Evolutionary conservation across 2,329 filamentous ascomycete genomes (phyloP), one percentile per base, ranked within the genome.

Genomic region (Blastomyces parvus): DNA sequence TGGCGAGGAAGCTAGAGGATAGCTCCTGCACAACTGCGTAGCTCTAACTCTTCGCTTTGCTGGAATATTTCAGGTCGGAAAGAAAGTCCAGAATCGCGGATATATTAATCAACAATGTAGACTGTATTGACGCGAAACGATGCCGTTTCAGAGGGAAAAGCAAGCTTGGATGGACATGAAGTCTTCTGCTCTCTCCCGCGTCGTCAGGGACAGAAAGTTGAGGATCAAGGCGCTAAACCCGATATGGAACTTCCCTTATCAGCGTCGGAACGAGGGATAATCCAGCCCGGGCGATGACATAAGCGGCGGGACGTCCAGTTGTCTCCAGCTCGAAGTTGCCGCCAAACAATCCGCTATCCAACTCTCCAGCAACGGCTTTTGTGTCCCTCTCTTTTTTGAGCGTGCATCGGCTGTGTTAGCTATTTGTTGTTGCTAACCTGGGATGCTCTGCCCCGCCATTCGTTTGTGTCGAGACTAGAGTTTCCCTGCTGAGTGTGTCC

Each of bases 401-500:
- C 17, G 25, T 53, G 25, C 17, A 22, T 30, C 27, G 30, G 50
- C 50, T 25, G 48, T 36, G 44, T 65, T 19, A 13, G 33, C 44
- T 38, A 25, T 52, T 36, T 59, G 30, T 64, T 62, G 44, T 60
- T 62, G 62, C 44, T 61, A 60, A 33, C 40, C 11, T 61, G 50
- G 53, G 25, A 57, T n/a, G 25, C 44, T 22, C 55, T 58, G 14
- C 14, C 14, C 61, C 25, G 27, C 44, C 55, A 33, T 58, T 53
- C 30, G 25, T 56, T 36, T 46, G 61, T 50, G 33, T 14, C 17
- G n/a, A 38, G 30, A 38, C 27, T 62, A 44, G 58, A 61, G 61
- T 62, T 59, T 62, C 67, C 61, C 60, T 57, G 53, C 60, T 62
- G 60, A 27, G 46, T 14, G 62, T 62, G 62, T 62, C 46, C 53